Percentiles rank a stretch among this genome's conserved stretches.
Evolutionary conservation across 345 rosid species (phyloP).

Genomic region (Nephelium lappaceum): DNA sequence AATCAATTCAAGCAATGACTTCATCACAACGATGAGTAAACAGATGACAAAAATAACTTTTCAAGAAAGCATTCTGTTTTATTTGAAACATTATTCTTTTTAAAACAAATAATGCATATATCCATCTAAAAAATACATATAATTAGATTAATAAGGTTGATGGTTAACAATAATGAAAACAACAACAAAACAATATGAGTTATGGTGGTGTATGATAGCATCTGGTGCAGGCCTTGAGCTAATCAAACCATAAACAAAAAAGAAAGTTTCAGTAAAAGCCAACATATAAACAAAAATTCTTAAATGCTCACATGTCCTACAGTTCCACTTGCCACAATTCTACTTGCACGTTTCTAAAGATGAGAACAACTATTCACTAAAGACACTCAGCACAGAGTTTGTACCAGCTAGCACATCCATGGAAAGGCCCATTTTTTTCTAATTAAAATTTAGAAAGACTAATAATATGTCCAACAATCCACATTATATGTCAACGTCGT

Average conservation of each 20-base stretch:
- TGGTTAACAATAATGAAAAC: constrained; percentile 3
- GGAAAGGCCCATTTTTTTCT: not conserved
- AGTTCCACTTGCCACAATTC: not conserved
- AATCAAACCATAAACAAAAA: constrained; percentile 92
- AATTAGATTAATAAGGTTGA: not conserved
- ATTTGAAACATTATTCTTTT: not conserved
- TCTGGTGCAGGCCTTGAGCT: constrained; percentile 99
- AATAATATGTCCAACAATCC: too few species aligned
- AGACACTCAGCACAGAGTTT: too few species aligned
- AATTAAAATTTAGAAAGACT: too few species aligned
- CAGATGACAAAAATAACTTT: not conserved
- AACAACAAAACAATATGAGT: not conserved
- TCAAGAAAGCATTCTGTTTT: not conserved
- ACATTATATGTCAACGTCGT: too few species aligned
- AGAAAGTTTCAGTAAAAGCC: constrained; percentile 15
- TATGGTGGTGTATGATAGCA: constrained; percentile 36
- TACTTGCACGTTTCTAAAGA: not conserved
- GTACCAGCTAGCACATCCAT: not conserved
- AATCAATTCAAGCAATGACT: not conserved
- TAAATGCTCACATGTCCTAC: not conserved
- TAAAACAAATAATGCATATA: constrained; percentile 1
- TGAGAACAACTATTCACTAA: not conserved
- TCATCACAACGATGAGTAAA: not conserved
- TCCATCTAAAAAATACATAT: not conserved
- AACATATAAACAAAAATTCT: not conserved